phyloP scores from a whole-genome alignment of 805 yeast species.

The Cyberlindnera samutprakarnensis region DNA sequence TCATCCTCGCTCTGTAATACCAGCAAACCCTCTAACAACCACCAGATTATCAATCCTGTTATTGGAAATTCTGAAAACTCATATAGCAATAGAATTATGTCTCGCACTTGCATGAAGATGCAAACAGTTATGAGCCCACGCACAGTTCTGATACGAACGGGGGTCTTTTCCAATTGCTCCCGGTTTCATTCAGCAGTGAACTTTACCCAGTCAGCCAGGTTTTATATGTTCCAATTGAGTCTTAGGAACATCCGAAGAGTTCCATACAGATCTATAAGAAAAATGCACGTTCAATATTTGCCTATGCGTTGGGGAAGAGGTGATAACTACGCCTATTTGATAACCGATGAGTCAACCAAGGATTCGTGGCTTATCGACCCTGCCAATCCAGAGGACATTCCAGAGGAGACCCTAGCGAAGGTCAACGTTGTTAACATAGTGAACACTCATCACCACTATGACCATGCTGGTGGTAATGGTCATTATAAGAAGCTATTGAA shows the following conservation, averaged over 20 bases:
- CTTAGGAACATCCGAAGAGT: too few species aligned
- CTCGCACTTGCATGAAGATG: too few species aligned
- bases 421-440: conserved; percentile 66
- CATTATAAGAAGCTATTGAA: conserved; percentile 24
- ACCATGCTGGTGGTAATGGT: conserved; percentile 85
- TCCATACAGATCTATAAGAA: conserved; percentile 24
- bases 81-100: too few species aligned
- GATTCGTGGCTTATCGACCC: conserved; percentile 88
- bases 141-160: too few species aligned
- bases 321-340: conserved; percentile 80
- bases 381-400: conserved; percentile 72
- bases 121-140: too few species aligned
- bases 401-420: conserved; percentile 31
- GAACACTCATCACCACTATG: conserved; percentile 95
- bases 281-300: conserved; percentile 75
- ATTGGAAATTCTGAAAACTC: too few species aligned
- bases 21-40: too few species aligned
- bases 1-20: too few species aligned
- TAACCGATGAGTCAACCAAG: conserved; percentile 57
- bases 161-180: too few species aligned
- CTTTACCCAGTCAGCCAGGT: too few species aligned
- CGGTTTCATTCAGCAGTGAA: too few species aligned
- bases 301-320: conserved; percentile 96
- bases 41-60: too few species aligned
- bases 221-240: background rate